Conservation (phyloP, 106 monocot genomes). For the Dioscorea zingiberensis region DNA sequence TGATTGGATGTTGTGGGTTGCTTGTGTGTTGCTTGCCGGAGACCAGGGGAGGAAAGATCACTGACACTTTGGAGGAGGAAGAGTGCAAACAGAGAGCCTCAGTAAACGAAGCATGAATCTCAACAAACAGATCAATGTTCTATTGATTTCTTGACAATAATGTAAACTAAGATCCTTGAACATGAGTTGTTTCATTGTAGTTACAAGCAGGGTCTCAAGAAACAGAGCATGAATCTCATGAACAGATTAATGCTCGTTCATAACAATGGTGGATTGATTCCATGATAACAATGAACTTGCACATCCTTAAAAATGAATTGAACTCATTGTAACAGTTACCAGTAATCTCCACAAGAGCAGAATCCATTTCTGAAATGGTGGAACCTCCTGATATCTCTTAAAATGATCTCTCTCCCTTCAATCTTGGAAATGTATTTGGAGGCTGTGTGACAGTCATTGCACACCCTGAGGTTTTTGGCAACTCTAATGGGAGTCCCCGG, state of each 20-base stretch:
- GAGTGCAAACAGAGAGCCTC: no score
- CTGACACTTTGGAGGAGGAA: conserved; percentile 11
- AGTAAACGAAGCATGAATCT: no score
- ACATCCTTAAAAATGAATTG: no score
- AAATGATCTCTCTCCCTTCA: conserved; percentile 40
- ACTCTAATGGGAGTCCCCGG: conserved; percentile 52
- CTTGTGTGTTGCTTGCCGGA: conserved; percentile 45
- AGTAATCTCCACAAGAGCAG: conserved; percentile 42
- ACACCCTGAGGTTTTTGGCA: conserved; percentile 73
- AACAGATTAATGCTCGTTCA: no score
- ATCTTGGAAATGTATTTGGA: conserved; percentile 58
- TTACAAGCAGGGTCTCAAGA: no score
- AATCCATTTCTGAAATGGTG: conserved; percentile 34
- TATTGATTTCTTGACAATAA: no score
- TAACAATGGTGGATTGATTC: no score
- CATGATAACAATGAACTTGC: no score
- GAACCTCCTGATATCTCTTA: conserved; percentile 34
- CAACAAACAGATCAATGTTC: no score
- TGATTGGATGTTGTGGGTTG: conserved; percentile 4
- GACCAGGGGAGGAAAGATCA: conserved; percentile 29
- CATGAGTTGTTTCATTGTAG: no score
- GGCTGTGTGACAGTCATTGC: conserved; percentile 65
- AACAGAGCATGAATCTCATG: no score
- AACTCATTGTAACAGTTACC: conserved; percentile 9
- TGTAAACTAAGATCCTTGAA: no score